phyloP scores from a whole-genome alignment of 768 basidiomycete genomes.

The Chalciporus sphaerocephalus region DNA sequence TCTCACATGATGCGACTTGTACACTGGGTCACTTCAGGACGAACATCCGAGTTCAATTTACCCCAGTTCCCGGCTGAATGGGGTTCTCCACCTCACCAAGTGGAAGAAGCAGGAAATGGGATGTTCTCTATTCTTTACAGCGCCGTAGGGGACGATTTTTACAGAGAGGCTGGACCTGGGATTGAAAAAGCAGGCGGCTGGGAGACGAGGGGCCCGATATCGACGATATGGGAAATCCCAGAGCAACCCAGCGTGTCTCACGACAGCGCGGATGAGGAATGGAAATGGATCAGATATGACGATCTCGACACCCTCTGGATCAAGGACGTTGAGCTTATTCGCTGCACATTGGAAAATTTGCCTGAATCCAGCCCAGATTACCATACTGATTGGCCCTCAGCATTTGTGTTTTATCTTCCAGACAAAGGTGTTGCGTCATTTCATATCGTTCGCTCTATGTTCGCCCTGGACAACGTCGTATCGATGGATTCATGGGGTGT shows the following conservation, averaged over 20 bases:
- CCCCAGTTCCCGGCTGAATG: constrained; percentile 35
- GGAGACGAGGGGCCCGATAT: constrained; percentile 33
- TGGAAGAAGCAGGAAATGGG: constrained; percentile 34
- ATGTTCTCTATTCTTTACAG: constrained; percentile 48
- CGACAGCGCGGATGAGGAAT: constrained; percentile 3
- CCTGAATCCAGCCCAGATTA: constrained; percentile 1
- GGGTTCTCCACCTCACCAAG: constrained; percentile 39
- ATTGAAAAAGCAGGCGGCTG: constrained; percentile 36
- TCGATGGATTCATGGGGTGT: constrained; percentile 14
- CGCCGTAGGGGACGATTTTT: constrained; percentile 45
- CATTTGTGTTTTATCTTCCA: constrained; percentile 38
- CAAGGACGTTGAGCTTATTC: constrained; percentile 37
- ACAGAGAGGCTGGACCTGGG: constrained; percentile 38
- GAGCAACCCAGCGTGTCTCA: constrained; percentile 2
- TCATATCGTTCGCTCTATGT: constrained; percentile 32
- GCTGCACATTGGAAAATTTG: constrained; percentile 23
- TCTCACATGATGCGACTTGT: constrained; percentile 60
- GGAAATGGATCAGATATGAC: constrained; percentile 32
- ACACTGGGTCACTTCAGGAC: constrained; percentile 47
- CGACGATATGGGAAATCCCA: constrained; percentile 38
- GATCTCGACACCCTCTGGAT: constrained; percentile 37
- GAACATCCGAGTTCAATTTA: constrained; percentile 23
- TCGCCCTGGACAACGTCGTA: constrained; percentile 4
- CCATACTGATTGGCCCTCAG: constrained; percentile 5
- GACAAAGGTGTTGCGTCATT: constrained; percentile 43